Percentiles rank a stretch among this genome's conserved stretches.
These are phyloP conservation scores for Petrea volubilis DNA, from an alignment of 257 asterid species.

Conservation along the genomic window DNA sequence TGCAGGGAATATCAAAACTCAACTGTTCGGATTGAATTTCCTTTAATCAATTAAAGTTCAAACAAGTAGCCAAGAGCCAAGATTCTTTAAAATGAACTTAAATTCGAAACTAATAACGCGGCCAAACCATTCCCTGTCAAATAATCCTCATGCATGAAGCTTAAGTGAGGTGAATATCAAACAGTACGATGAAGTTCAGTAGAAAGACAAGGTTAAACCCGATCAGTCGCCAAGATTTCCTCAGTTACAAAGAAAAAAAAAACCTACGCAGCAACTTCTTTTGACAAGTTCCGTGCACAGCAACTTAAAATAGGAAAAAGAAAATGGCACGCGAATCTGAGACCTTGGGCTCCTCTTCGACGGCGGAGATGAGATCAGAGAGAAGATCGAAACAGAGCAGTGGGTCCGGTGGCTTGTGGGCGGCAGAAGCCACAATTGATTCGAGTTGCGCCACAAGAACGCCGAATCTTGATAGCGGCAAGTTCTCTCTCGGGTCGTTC, in stretches of 20 bases:
- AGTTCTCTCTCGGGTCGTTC: slow-evolving; percentile 46
- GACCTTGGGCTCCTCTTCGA: slow-evolving; percentile 89
- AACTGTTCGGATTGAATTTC: neutral
- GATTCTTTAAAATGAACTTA: neutral
- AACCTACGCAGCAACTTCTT: slow-evolving; percentile 19
- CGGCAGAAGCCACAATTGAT: slow-evolving; percentile 88
- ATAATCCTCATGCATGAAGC: too few relatives aligned
- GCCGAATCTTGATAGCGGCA: slow-evolving; percentile 81
- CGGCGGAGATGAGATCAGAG: slow-evolving; percentile 89
- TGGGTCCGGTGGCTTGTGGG: slow-evolving; percentile 94
- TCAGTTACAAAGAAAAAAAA: slow-evolving; percentile 1
- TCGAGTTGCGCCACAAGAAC: slow-evolving; percentile 96
- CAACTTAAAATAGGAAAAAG: neutral
- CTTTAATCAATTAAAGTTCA: neutral
- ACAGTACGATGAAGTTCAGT: slow-evolving; percentile 4
- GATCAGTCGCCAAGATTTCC: slow-evolving; percentile 15
- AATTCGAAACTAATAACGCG: neutral
- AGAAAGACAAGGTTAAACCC: neutral
- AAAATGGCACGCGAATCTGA: neutral
- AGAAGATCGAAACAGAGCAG: slow-evolving; percentile 93
- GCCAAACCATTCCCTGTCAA: neutral
- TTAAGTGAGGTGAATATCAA: neutral
- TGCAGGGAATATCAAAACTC: neutral
- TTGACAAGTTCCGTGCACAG: neutral
- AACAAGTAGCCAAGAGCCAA: neutral